These are phyloP conservation scores for Metarhizium humberi DNA, from an alignment of 2,329 filamentous ascomycete genomes.

Conservation along the genomic window DNA sequence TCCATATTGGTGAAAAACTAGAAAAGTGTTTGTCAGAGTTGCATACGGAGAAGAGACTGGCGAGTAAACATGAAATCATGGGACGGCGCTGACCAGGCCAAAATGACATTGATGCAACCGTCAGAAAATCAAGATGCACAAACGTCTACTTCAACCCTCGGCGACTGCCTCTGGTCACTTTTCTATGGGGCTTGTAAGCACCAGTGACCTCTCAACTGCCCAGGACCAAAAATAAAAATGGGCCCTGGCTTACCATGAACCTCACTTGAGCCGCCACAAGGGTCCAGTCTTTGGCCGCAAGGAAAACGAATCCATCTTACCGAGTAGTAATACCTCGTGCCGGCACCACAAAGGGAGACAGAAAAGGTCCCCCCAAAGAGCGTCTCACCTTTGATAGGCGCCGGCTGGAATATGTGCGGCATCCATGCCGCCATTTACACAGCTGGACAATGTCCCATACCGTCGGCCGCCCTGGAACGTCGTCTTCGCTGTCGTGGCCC, in stretches of 20 bases:
- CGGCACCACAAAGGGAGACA: background rate
- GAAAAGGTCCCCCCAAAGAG: background rate
- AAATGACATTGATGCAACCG: too few relatives aligned
- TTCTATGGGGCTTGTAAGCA: background rate
- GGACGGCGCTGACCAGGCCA: too few relatives aligned
- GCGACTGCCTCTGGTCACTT: too few relatives aligned
- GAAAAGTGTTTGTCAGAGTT: too few relatives aligned
- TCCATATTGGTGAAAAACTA: too few relatives aligned
- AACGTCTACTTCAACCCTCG: too few relatives aligned
- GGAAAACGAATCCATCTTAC: too few relatives aligned
- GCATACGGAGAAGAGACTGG: too few relatives aligned
- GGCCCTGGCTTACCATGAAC: background rate
- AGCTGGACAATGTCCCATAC: conserved; percentile 17
- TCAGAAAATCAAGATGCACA: too few relatives aligned
- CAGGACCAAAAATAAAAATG: background rate
- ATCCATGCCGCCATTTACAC: conserved; percentile 44
- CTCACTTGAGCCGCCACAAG: too few relatives aligned
- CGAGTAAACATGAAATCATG: too few relatives aligned
- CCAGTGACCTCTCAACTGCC: background rate
- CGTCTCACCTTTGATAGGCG: background rate
- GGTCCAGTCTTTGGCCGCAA: too few relatives aligned
- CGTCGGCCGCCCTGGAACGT: conserved; percentile 27
- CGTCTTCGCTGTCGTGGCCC: conserved; percentile 49
- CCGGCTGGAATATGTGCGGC: conserved; percentile 43
- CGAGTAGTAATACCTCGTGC: background rate